phyloP scores from a whole-genome alignment of 1,284 basidiomycete species.

The Calocybe gambosa region DNA sequence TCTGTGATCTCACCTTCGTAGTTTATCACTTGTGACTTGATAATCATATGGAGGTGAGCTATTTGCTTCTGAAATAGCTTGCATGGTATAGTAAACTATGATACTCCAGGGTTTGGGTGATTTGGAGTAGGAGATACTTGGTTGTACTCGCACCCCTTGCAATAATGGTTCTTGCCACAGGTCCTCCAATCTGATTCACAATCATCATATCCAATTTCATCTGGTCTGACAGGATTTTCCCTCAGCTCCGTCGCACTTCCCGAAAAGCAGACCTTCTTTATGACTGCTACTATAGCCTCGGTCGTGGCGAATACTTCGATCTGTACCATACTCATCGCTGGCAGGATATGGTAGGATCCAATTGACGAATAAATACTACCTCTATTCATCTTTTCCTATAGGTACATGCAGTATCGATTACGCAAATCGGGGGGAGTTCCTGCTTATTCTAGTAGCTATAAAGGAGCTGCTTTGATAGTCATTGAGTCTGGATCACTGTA shows the following conservation, averaged over 20 bases:
- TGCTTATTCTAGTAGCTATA: neutral
- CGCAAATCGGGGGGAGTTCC: neutral
- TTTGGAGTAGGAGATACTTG: constrained; percentile 16
- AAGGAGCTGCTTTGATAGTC: constrained; percentile 9
- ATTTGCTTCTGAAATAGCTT: neutral
- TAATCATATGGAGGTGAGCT: constrained; percentile 17
- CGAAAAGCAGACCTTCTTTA: constrained; percentile 10
- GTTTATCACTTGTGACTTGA: constrained; percentile 15
- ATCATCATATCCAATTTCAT: neutral
- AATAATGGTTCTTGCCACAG: constrained; percentile 8
- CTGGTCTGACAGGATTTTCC: constrained; percentile 4
- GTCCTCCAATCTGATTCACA: constrained; percentile 2
- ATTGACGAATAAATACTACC: neutral
- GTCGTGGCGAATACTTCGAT: constrained; percentile 15
- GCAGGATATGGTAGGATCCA: constrained; percentile 14
- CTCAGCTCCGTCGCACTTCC: constrained; percentile 3
- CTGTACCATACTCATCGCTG: constrained; percentile 16
- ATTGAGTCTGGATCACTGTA: constrained; percentile 16
- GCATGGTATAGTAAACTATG: neutral
- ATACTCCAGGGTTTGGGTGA: constrained; percentile 14
- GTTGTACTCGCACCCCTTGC: constrained; percentile 10
- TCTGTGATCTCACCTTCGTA: neutral
- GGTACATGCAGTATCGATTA: constrained; percentile 10
- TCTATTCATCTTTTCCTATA: neutral
- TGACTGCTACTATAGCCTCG: constrained; percentile 9